Conservation (phyloP, 2,329 filamentous ascomycete species). For the Exserohilum rostratum region DNA sequence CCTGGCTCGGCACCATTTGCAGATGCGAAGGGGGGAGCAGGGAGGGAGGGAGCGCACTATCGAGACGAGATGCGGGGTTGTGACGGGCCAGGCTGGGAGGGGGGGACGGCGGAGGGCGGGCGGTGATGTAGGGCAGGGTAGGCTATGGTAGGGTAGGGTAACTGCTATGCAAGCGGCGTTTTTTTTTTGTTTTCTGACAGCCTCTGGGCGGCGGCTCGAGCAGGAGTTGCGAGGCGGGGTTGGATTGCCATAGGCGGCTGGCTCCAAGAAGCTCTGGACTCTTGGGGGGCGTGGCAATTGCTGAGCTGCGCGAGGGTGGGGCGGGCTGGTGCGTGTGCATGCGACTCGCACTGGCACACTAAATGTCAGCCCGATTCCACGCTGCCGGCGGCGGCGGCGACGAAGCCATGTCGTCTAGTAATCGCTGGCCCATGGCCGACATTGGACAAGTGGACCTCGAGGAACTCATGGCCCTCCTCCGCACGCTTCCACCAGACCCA, state of each 20-base stretch:
- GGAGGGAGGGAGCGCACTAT: too few species aligned
- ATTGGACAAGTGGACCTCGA: not conserved
- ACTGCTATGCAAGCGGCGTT: not conserved
- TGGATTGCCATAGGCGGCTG: constrained; percentile 16
- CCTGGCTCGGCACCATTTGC: not conserved
- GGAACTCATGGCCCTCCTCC: not conserved
- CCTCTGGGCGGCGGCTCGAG: constrained; percentile 14
- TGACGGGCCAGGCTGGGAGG: not conserved
- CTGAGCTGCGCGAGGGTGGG: constrained; percentile 23
- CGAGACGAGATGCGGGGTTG: constrained; percentile 7
- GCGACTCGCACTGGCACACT: constrained; percentile 23
- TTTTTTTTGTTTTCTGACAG: constrained; percentile 5
- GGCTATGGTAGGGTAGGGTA: too few species aligned
- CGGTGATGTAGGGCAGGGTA: too few species aligned
- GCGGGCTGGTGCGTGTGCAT: constrained; percentile 26
- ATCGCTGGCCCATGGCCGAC: too few species aligned
- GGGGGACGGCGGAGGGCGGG: not conserved
- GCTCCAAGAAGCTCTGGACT: constrained; percentile 25
- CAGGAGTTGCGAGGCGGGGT: constrained; percentile 24
- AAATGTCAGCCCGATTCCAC: constrained; percentile 34
- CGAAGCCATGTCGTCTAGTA: too few species aligned
- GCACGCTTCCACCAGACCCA: constrained; percentile 11
- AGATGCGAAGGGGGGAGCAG: too few species aligned
- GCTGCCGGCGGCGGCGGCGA: constrained; percentile 29
- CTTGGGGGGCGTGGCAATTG: constrained; percentile 26